phyloP scores from a whole-genome alignment of 768 basidiomycete species.

The Lactifluus piperatus region DNA sequence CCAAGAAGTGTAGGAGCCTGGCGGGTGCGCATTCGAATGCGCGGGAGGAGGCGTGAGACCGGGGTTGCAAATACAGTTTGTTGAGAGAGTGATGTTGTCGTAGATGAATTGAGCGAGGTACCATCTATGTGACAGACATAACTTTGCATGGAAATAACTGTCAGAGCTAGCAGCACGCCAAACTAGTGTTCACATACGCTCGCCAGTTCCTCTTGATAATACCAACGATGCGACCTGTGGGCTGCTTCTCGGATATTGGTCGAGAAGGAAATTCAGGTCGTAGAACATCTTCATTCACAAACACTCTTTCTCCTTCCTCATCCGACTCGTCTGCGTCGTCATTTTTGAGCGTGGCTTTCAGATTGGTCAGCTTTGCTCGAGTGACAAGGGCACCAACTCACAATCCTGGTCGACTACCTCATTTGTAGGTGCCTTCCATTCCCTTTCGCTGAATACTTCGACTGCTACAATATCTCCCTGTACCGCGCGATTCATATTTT shows the following conservation, averaged over 20 bases:
- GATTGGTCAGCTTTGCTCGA: not conserved
- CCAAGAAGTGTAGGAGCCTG: slow-evolving; percentile 83
- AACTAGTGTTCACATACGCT: slow-evolving; percentile 47
- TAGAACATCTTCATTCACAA: slow-evolving; percentile 25
- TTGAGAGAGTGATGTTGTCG: slow-evolving; percentile 68
- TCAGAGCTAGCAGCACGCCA: not conserved
- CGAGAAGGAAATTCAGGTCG: slow-evolving; percentile 22
- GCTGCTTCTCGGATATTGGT: slow-evolving; percentile 56
- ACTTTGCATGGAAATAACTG: slow-evolving; percentile 30
- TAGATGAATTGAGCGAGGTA: slow-evolving; percentile 73
- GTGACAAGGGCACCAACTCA: slow-evolving; percentile 28
- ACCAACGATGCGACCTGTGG: slow-evolving; percentile 88
- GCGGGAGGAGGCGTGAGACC: slow-evolving; percentile 82
- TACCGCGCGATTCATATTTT: slow-evolving; percentile 94
- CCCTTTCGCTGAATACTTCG: slow-evolving; percentile 73
- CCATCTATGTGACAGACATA: slow-evolving; percentile 95
- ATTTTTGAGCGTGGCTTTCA: slow-evolving; percentile 67
- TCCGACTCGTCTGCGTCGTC: slow-evolving; percentile 77
- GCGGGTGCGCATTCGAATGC: slow-evolving; percentile 89
- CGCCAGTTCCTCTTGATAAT: slow-evolving; percentile 94
- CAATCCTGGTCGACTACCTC: slow-evolving; percentile 93
- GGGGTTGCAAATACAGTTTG: slow-evolving; percentile 95
- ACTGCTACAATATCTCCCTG: slow-evolving; percentile 91
- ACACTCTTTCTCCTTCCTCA: slow-evolving; percentile 42
- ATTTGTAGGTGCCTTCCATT: slow-evolving; percentile 90